These are phyloP conservation scores for Pythium phragmitis DNA, from an alignment of 352 stramenopile genomes.

Conservation along the genomic window DNA sequence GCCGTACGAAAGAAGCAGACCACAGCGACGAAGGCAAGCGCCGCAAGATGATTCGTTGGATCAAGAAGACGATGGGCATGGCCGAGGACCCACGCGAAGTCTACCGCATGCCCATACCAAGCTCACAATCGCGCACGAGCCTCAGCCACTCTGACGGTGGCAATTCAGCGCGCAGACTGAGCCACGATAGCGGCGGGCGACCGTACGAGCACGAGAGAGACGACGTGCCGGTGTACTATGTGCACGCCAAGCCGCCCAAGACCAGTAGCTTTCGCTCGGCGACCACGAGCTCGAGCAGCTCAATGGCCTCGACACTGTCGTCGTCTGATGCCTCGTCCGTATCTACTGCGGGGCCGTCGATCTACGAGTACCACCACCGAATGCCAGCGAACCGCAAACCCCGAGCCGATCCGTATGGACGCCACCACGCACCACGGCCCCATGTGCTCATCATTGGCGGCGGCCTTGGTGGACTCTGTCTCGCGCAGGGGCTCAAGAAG, in stretches of 20 bases:
- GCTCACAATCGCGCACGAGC: constrained; percentile 1
- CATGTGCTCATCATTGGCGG: constrained; percentile 37
- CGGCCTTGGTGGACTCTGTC: constrained; percentile 56
- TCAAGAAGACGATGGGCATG: constrained; percentile 30
- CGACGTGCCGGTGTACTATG: constrained; percentile 15
- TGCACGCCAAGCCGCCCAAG: neutral
- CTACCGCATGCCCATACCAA: neutral
- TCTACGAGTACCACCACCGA: constrained; percentile 31
- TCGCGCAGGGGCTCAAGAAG: constrained; percentile 63
- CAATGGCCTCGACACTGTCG: constrained; percentile 12
- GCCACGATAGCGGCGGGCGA: constrained; percentile 6
- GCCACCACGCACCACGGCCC: neutral
- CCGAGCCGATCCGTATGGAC: neutral
- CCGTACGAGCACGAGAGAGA: constrained; percentile 1
- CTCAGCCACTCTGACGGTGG: neutral
- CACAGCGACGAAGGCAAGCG: constrained; percentile 21
- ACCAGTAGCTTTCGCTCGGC: neutral
- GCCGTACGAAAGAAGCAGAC: constrained; percentile 12
- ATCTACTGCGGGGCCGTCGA: neutral
- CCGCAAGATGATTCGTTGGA: constrained; percentile 29
- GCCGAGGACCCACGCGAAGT: constrained; percentile 16
- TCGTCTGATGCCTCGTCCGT: neutral
- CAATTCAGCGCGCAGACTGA: constrained; percentile 7
- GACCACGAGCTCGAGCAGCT: constrained; percentile 2
- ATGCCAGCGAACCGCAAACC: constrained; percentile 7